Conservation (phyloP, 2,329 filamentous ascomycete genomes). For the Decorospora gaudefroyi region DNA sequence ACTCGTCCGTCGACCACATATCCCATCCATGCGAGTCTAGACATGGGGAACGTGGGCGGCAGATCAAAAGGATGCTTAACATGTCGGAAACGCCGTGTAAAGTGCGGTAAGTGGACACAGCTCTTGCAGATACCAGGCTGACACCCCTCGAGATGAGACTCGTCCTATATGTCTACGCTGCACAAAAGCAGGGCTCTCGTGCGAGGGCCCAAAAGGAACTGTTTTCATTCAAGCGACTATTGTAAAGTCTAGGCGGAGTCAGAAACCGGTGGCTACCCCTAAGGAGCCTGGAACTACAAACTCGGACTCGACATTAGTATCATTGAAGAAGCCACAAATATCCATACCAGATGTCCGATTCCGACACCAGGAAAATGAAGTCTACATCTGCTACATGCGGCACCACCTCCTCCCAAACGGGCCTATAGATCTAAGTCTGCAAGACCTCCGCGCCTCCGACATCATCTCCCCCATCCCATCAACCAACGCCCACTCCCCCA, state of each 20-base stretch:
- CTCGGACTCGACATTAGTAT: no score
- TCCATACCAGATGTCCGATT: constrained; percentile 1
- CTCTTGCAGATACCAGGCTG: constrained; percentile 1
- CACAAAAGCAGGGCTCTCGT: constrained; percentile 27
- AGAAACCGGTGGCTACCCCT: constrained; percentile 1
- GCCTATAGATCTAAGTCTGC: constrained; percentile 28
- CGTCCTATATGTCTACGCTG: constrained; percentile 36
- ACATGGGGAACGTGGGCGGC: constrained; percentile 42
- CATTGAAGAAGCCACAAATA: no score
- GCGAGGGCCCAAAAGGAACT: constrained; percentile 31
- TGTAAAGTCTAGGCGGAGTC: constrained; percentile 30
- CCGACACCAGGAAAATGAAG: constrained; percentile 23
- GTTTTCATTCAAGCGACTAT: constrained; percentile 36
- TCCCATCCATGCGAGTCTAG: neutral
- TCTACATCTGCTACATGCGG: constrained; percentile 33
- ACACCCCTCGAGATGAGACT: constrained; percentile 29
- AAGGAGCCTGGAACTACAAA: no score
- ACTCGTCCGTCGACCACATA: neutral
- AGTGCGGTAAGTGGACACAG: constrained; percentile 39
- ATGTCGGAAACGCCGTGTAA: constrained; percentile 38
- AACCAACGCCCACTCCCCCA: no score
- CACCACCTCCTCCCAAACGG: constrained; percentile 27
- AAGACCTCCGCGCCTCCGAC: constrained; percentile 23
- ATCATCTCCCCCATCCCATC: constrained; percentile 23
- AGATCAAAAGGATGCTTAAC: constrained; percentile 40